Conservation (phyloP, 805 yeast genomes). For the Starmerella asiatica region DNA sequence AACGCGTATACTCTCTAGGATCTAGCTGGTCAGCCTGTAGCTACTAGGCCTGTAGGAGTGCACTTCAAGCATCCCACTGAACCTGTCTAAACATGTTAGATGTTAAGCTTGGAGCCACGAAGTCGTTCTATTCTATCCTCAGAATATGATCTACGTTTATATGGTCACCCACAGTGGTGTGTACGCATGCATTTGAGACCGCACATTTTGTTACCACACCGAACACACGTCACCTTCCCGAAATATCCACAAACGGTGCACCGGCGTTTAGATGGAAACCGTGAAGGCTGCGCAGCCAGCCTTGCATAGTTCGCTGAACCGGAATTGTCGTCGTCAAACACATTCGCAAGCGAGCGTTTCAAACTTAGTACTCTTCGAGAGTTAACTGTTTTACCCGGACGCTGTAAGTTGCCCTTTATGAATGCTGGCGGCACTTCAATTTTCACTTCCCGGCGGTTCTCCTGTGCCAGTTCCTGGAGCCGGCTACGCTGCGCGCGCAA, state of each 20-base stretch:
- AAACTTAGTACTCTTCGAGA: conserved; percentile 29
- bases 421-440: conserved; percentile 21
- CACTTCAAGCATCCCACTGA: too few species aligned
- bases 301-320: conserved; percentile 23
- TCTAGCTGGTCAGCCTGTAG: too few species aligned
- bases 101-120: too few species aligned
- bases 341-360: conserved; percentile 28
- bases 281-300: conserved; percentile 26
- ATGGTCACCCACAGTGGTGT: conserved; percentile 18
- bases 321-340: conserved; percentile 31
- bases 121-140: too few species aligned
- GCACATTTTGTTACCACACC: conserved; percentile 30
- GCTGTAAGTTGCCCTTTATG: conserved; percentile 18
- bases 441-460: conserved; percentile 19
- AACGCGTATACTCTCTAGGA: too few species aligned
- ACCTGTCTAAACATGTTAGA: too few species aligned
- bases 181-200: conserved; percentile 26
- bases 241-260: conserved; percentile 33
- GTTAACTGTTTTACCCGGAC: conserved; percentile 23
- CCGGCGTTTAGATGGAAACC: conserved; percentile 27
- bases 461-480: conserved; percentile 18
- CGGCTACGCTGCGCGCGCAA: conserved; percentile 18
- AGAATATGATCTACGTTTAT: conserved; percentile 26
- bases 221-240: conserved; percentile 26
- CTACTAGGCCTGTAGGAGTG: too few species aligned